Evolutionary conservation across 108 stramenopile species (phyloP).

Genomic region (Seminavis robusta): DNA sequence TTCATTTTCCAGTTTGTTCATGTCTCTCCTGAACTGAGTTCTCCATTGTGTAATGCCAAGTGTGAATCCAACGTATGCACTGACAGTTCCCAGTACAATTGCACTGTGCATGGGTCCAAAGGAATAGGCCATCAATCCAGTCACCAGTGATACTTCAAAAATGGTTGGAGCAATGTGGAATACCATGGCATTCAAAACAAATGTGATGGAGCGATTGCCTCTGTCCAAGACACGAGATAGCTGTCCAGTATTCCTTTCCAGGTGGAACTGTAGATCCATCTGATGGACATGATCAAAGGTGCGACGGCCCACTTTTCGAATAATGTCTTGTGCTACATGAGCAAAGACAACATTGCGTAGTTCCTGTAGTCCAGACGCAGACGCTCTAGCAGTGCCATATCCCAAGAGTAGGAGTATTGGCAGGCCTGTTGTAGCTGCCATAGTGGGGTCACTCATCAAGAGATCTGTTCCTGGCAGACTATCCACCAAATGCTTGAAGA

Average conservation of each 20-base stretch:
- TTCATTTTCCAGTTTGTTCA: slow-evolving; percentile 92
- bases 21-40: slow-evolving; percentile 91
- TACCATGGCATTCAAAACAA: slow-evolving; percentile 90
- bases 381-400: slow-evolving; percentile 89
- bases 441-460: too few relatives aligned
- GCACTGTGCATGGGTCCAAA: slow-evolving; percentile 83
- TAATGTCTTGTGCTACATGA: slow-evolving; percentile 92
- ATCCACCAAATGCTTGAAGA: slow-evolving; percentile 95
- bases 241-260: slow-evolving; percentile 84
- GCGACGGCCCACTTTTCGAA: slow-evolving; percentile 83
- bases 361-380: slow-evolving; percentile 90
- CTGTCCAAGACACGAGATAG: slow-evolving; percentile 87
- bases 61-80: slow-evolving; percentile 87
- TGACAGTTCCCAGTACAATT: slow-evolving; percentile 84
- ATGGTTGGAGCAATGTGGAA: slow-evolving; percentile 93
- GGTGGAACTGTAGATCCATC: slow-evolving; percentile 89
- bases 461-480: too few relatives aligned
- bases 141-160: slow-evolving; percentile 90
- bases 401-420: slow-evolving; percentile 69
- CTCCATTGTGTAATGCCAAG: slow-evolving; percentile 94
- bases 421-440: too few relatives aligned
- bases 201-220: slow-evolving; percentile 90
- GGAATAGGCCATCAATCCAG: slow-evolving; percentile 74
- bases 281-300: slow-evolving; percentile 91
- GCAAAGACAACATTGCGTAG: slow-evolving; percentile 94